Evolutionary conservation across 2,329 filamentous ascomycete genomes (phyloP), one percentile per base, ranked within the genome.

Genomic region (Botrytis porri): DNA sequence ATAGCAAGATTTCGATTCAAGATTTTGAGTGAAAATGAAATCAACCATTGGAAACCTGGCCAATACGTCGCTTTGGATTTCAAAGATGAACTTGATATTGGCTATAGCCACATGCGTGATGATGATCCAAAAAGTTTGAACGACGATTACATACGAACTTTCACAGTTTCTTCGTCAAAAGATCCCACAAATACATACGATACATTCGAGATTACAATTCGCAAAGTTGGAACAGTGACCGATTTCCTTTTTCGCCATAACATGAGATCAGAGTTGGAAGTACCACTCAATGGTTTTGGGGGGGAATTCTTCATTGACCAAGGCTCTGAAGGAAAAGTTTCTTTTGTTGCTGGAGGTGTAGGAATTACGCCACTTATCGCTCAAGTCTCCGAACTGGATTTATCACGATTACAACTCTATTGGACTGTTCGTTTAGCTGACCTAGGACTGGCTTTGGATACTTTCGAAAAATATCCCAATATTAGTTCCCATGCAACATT

Each of bases 41-140:
- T 77, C 25, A 80, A 78, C 51, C 77, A 75, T 1, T 94, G 93
- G 88, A 84, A 81, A 37, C 84, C 93, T 0, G 94, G 93, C 0
- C 93, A 97, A 79, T 93, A 96, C 81, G 87, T 93, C 29, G 94
- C 92, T 1, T 82, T 97, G 3, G 90, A 92, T 74, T 94, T 97
- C 78, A 84, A 86, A 20, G 81, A 85, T 0, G 90, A 95, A 77
- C 83, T 97, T 1, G 89, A 92, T 75, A 81, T 85, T 18, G 94
- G 94, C 0, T 97, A 94, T 81, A 88, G 86, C 66, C 94, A 97
- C 80, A 97, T 97, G 94, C 85, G 89, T 4, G 90, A 97, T 75
- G 89, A 92, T 73, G 93, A 97, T 76, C 94, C 94, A 8, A 86
- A 86, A 75, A 92, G 89, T 77, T 81, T 97, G 25, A 97, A 97